phyloP scores from a whole-genome alignment of 1,284 basidiomycete species.

The Cutaneotrichosporon sp. region DNA sequence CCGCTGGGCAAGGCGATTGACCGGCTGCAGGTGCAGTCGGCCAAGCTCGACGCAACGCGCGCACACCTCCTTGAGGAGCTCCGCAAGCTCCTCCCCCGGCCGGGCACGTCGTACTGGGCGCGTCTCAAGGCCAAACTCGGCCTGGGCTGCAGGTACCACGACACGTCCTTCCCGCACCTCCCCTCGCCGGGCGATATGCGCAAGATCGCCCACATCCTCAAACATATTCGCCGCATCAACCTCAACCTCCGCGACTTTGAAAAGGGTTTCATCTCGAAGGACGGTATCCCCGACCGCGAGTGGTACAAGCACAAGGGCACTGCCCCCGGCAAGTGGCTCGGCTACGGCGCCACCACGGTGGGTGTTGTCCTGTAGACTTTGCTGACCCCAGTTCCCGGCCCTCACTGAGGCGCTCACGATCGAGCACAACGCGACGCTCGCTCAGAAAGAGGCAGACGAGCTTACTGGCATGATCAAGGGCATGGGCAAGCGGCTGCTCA shows the following conservation, averaged over 20 bases:
- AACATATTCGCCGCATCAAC: constrained; percentile 63
- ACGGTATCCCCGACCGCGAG: constrained; percentile 69
- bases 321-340: constrained; percentile 83
- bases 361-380: constrained; percentile 6
- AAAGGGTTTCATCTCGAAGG: constrained; percentile 72
- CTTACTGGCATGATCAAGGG: constrained; percentile 56
- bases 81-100: constrained; percentile 36
- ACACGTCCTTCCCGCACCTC: neutral
- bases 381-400: constrained; percentile 56
- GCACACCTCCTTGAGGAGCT: constrained; percentile 42
- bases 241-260: constrained; percentile 70
- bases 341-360: constrained; percentile 63
- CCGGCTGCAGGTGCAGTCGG: constrained; percentile 55
- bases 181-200: constrained; percentile 45
- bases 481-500: constrained; percentile 52
- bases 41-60: constrained; percentile 51
- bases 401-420: constrained; percentile 72
- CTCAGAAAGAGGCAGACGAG: constrained; percentile 61
- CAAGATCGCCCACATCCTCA: constrained; percentile 53
- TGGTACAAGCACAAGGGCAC: constrained; percentile 84
- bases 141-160: neutral
- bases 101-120: constrained; percentile 8
- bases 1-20: constrained; percentile 54
- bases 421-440: constrained; percentile 60
- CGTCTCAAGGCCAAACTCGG: neutral